Base-by-base conservation (phyloP, 2,329 filamentous ascomycete species). In the Sporothrix pallida region DNA sequence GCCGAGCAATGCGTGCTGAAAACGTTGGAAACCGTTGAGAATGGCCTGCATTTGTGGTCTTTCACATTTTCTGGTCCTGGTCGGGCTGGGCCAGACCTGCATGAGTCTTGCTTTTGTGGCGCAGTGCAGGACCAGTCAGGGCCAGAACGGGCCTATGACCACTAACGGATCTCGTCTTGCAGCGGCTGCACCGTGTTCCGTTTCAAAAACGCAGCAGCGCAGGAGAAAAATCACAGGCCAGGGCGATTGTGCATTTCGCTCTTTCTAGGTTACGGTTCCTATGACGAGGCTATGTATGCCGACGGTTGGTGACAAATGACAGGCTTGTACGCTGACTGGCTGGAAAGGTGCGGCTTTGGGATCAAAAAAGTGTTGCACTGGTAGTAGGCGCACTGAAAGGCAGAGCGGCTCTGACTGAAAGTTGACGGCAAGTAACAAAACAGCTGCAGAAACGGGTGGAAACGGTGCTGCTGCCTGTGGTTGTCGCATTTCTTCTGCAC, bases 381-480 rank as follows among this genome's bases (percentile, higher is more conserved):
- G 20, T 26, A 13, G n/a, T 12, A 48, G 46, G 42, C 63, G 20
- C 44, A 31, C 46, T n/a, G 20, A 67, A 67, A 67, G 63, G 63
- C 63, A 67, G 63, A 67, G 20, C 9, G 42, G 60, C 60, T 20
- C 17, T 20, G 52, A 56, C 52, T 12, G 20, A 4, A 4, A 10
- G 20, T 20, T 20, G 52, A 56, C 52, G 2, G 20, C 3, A 4
- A 10, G 20, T 20, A 37, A 26, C 26, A 42, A 17, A 42, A 37
- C 12, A 37, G 13, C 23, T 2, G 31, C 2, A 17, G 8, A 20
- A 50, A 4, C 5, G 5, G 26, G 44, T 12, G 44, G 26, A 50
- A 67, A 67, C 63, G 63, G 63, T 31, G 37, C 9, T 46, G 9
- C 60, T 65, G 60, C 60, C 60, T 23, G 60, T 44, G 4, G n/a